phyloP scores from a whole-genome alignment of 2,329 filamentous ascomycete species.

The Colletotrichum tropicale region DNA sequence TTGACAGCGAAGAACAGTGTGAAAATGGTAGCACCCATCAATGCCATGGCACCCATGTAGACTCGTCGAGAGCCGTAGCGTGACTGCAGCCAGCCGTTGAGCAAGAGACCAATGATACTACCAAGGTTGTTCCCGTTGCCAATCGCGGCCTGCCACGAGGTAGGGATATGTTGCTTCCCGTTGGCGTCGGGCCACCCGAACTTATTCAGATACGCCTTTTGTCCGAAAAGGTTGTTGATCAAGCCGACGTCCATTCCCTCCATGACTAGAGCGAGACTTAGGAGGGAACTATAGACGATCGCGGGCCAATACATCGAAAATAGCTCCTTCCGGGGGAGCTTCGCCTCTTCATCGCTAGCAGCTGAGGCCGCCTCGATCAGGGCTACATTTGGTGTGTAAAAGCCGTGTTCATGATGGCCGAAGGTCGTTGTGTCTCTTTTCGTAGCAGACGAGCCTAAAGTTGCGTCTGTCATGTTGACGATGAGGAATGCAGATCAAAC shows the following conservation, averaged over 20 bases:
- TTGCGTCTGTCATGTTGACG: background rate
- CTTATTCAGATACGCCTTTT: slow-evolving; percentile 29
- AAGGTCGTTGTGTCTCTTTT: slow-evolving; percentile 10
- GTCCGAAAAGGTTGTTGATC: slow-evolving; percentile 42
- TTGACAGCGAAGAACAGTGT: slow-evolving; percentile 38
- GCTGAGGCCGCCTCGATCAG: slow-evolving; percentile 37
- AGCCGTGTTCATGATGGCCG: slow-evolving; percentile 27
- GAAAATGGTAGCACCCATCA: slow-evolving; percentile 40
- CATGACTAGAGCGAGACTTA: slow-evolving; percentile 35
- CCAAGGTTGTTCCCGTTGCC: slow-evolving; percentile 44
- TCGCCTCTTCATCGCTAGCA: slow-evolving; percentile 30
- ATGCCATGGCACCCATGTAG: slow-evolving; percentile 38
- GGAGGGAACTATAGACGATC: slow-evolving; percentile 29
- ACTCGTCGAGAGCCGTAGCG: slow-evolving; percentile 38
- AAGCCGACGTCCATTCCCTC: slow-evolving; percentile 41
- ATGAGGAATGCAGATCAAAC: background rate
- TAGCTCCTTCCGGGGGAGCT: slow-evolving; percentile 33
- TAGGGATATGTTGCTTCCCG: slow-evolving; percentile 43
- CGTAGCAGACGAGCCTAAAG: background rate
- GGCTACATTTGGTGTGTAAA: slow-evolving; percentile 27
- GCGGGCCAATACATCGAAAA: slow-evolving; percentile 33
- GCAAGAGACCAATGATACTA: slow-evolving; percentile 44
- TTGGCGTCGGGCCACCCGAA: slow-evolving; percentile 38
- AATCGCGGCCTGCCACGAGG: slow-evolving; percentile 48
- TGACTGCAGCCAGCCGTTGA: slow-evolving; percentile 43